A percentile compares a stretch with the other conserved stretches of the same genome.
These are phyloP conservation scores for Hysterium pulicare DNA, from an alignment of 2,329 filamentous ascomycete species.

Conservation along the genomic window DNA sequence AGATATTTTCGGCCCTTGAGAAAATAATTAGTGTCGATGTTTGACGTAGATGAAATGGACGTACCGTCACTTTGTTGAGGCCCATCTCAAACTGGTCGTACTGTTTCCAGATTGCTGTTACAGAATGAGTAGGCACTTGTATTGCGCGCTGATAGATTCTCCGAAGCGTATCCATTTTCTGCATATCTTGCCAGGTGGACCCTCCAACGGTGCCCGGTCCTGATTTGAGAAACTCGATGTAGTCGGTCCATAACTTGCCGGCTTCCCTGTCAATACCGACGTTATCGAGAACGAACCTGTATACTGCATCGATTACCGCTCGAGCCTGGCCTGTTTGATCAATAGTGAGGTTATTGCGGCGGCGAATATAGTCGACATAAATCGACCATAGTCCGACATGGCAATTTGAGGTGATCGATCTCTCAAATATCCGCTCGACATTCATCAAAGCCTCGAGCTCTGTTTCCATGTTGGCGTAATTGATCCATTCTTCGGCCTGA, in stretches of 20 bases:
- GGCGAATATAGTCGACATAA: slow-evolving; percentile 92
- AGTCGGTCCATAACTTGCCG: slow-evolving; percentile 88
- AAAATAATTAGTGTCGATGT: slow-evolving; percentile 14
- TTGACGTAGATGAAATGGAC: slow-evolving; percentile 21
- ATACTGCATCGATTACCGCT: slow-evolving; percentile 76
- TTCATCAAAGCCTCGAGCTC: slow-evolving; percentile 76
- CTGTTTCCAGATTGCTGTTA: slow-evolving; percentile 90
- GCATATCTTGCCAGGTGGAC: slow-evolving; percentile 89
- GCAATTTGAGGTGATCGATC: slow-evolving; percentile 72
- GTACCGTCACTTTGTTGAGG: slow-evolving; percentile 84
- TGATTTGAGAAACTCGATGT: slow-evolving; percentile 87
- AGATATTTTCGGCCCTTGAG: slow-evolving; percentile 86
- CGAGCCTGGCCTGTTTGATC: slow-evolving; percentile 76
- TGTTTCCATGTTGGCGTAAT: slow-evolving; percentile 85
- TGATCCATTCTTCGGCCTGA: slow-evolving; percentile 88
- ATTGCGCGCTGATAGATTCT: slow-evolving; percentile 92
- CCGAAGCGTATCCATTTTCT: slow-evolving; percentile 92
- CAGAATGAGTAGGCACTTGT: slow-evolving; percentile 76
- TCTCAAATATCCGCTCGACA: slow-evolving; percentile 79
- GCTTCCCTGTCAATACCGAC: slow-evolving; percentile 90
- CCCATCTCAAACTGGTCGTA: slow-evolving; percentile 96
- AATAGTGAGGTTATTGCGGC: slow-evolving; percentile 79
- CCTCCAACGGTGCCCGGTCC: slow-evolving; percentile 84
- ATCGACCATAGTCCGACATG: slow-evolving; percentile 87
- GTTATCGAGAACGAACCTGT: slow-evolving; percentile 86